These are phyloP conservation scores for Arthrobotrys entomopaga DNA, from an alignment of 2,329 filamentous ascomycete species.

Conservation along the genomic window DNA sequence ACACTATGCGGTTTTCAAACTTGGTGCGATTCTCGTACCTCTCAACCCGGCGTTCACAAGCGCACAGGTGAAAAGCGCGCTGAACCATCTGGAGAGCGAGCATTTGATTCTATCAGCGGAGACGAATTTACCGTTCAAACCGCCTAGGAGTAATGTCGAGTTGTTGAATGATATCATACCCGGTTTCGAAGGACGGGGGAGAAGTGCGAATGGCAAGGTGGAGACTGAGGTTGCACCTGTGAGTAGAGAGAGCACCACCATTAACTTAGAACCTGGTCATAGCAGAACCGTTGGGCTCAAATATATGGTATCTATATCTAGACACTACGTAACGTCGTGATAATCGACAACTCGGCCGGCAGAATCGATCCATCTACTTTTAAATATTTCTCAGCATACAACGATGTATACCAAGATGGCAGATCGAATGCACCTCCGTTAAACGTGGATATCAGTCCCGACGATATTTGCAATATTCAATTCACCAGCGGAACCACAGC, in stretches of 20 bases:
- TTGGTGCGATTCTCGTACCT: slow-evolving; percentile 93
- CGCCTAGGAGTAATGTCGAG: slow-evolving; percentile 63
- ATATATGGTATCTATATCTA: slow-evolving; percentile 62
- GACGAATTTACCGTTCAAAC: slow-evolving; percentile 79
- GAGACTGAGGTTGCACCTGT: slow-evolving; percentile 44
- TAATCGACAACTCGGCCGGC: slow-evolving; percentile 79
- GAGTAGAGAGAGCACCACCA: slow-evolving; percentile 12
- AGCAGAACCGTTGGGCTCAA: slow-evolving; percentile 67
- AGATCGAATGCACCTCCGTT: slow-evolving; percentile 46
- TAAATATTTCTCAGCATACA: slow-evolving; percentile 64
- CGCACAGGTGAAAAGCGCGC: slow-evolving; percentile 78
- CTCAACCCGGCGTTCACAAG: slow-evolving; percentile 90
- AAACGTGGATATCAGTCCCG: slow-evolving; percentile 63
- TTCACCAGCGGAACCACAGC: slow-evolving; percentile 87
- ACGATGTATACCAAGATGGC: slow-evolving; percentile 64
- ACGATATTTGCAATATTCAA: slow-evolving; percentile 91
- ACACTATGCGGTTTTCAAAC: slow-evolving; percentile 86
- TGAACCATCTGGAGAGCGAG: slow-evolving; percentile 77
- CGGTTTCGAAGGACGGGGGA: slow-evolving; percentile 60
- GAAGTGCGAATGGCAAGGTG: slow-evolving; percentile 13
- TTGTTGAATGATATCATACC: slow-evolving; percentile 63
- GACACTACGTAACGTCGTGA: slow-evolving; percentile 74
- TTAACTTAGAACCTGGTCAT: slow-evolving; percentile 59
- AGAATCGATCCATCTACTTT: slow-evolving; percentile 65
- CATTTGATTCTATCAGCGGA: slow-evolving; percentile 87